These are phyloP conservation scores for Guyanaporus albipodus DNA, from an alignment of 768 basidiomycete genomes.

Conservation along the genomic window DNA sequence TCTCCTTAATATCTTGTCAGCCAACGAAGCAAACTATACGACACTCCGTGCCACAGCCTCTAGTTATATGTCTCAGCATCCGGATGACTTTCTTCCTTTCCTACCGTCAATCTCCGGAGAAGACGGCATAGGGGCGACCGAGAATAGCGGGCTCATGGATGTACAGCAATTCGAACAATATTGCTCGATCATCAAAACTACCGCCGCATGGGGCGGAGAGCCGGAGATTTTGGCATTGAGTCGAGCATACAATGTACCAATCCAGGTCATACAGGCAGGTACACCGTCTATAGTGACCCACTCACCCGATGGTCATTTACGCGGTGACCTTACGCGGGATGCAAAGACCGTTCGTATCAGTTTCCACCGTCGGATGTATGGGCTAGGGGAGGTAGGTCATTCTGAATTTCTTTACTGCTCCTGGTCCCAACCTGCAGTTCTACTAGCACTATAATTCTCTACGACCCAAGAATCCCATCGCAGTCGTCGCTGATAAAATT, in stretches of 20 bases:
- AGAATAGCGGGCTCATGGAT: conserved; percentile 66
- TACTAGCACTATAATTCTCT: conserved; percentile 93
- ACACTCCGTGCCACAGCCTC: conserved; percentile 68
- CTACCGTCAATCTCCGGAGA: conserved; percentile 71
- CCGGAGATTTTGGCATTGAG: conserved; percentile 92
- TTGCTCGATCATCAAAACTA: conserved; percentile 72
- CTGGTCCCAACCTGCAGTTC: conserved; percentile 4
- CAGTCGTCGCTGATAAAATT: conserved; percentile 29
- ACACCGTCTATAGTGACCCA: conserved; percentile 83
- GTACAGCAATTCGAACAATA: conserved; percentile 64
- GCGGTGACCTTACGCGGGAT: conserved; percentile 25
- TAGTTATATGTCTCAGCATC: conserved; percentile 74
- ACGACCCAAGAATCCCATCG: conserved; percentile 45
- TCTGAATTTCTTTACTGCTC: not conserved
- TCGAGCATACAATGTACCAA: conserved; percentile 74
- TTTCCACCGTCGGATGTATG: conserved; percentile 93
- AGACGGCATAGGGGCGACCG: conserved; percentile 58
- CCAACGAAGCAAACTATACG: conserved; percentile 54
- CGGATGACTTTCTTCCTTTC: conserved; percentile 92
- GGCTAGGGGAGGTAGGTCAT: conserved; percentile 82
- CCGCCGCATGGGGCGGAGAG: conserved; percentile 96
- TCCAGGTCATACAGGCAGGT: conserved; percentile 86
- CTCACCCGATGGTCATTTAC: conserved; percentile 44
- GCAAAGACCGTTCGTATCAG: conserved; percentile 65
- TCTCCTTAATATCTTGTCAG: conserved; percentile 62